These are phyloP conservation scores for Solanum etuberosum DNA, from an alignment of 257 asterid genomes.

Conservation along the genomic window DNA sequence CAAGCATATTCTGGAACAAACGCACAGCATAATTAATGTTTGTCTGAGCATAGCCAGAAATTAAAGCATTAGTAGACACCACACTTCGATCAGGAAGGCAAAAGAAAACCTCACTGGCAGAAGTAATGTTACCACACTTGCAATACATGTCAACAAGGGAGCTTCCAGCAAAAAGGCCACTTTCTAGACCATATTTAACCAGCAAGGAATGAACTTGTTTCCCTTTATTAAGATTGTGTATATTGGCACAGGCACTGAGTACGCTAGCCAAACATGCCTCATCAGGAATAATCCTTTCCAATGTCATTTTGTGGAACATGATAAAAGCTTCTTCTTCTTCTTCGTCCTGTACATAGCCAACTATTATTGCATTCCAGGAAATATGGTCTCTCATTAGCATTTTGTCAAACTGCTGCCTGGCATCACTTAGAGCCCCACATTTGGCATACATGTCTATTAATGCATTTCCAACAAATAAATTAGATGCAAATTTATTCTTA, in stretches of 20 bases:
- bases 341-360: conserved; percentile 67
- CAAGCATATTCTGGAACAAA: conserved; percentile 39
- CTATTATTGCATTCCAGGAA: conserved; percentile 86
- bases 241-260: conserved; percentile 59
- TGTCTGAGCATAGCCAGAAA: conserved; percentile 54
- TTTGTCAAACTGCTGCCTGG: conserved; percentile 51
- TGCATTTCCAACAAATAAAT: conserved; percentile 73
- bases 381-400: conserved; percentile 50
- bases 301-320: conserved; percentile 53
- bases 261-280: conserved; percentile 82
- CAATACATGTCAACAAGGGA: conserved; percentile 87
- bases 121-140: conserved; percentile 53
- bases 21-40: conserved; percentile 31
- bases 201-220: conserved; percentile 58
- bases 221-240: conserved; percentile 47
- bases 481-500: conserved; percentile 42
- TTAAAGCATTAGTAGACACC: conserved; percentile 61
- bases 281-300: conserved; percentile 50
- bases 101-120: conserved; percentile 52
- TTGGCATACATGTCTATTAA: conserved; percentile 90
- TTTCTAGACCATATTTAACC: conserved; percentile 63
- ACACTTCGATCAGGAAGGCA: conserved; percentile 50
- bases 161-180: conserved; percentile 58
- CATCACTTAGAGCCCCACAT: conserved; percentile 47
- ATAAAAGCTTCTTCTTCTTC: conserved; percentile 56